A percentile compares a stretch with the other conserved stretches of the same genome.
phyloP scores from a whole-genome alignment of 192 early-diverging fungal species.

The Polychytrium aggregatum region DNA sequence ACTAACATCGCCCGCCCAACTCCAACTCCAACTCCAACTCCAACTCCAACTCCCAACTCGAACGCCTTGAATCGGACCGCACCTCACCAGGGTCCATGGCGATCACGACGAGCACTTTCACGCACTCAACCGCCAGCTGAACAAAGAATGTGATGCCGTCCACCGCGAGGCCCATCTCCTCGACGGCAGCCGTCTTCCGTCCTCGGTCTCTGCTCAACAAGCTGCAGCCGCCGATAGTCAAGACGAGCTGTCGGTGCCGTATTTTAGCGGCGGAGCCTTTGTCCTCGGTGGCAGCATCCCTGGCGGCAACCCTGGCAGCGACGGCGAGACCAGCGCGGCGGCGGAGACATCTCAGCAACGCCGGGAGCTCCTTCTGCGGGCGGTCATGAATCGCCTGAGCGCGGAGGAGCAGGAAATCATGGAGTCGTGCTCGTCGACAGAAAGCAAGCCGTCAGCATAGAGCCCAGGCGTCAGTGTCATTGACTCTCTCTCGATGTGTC shows the following conservation, averaged over 20 bases:
- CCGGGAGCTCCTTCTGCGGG: slow-evolving; percentile 43
- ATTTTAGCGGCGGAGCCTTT: slow-evolving; percentile 48
- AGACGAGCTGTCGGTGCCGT: slow-evolving; percentile 11
- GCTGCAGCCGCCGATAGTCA: slow-evolving; percentile 28
- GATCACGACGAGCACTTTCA: slow-evolving; percentile 69
- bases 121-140: slow-evolving; percentile 58
- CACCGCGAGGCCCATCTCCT: slow-evolving; percentile 4
- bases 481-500: no score
- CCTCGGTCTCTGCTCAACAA: slow-evolving; percentile 20
- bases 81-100: no score
- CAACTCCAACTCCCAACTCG: no score
- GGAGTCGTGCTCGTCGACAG: no score
- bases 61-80: no score
- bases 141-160: slow-evolving; percentile 51
- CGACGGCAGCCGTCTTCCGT: slow-evolving; percentile 8
- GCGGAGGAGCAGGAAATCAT: slow-evolving; percentile 56
- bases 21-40: no score
- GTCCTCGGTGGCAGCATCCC: slow-evolving; percentile 34
- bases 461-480: no score
- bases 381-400: slow-evolving; percentile 45
- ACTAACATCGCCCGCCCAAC: not conserved
- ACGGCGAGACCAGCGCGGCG: slow-evolving; percentile 6
- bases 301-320: not conserved
- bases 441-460: no score
- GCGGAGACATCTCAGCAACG: no score